These are phyloP conservation scores for Coemansia sp. DNA, from an alignment of 371 early-diverging fungal genomes.

Conservation along the genomic window DNA sequence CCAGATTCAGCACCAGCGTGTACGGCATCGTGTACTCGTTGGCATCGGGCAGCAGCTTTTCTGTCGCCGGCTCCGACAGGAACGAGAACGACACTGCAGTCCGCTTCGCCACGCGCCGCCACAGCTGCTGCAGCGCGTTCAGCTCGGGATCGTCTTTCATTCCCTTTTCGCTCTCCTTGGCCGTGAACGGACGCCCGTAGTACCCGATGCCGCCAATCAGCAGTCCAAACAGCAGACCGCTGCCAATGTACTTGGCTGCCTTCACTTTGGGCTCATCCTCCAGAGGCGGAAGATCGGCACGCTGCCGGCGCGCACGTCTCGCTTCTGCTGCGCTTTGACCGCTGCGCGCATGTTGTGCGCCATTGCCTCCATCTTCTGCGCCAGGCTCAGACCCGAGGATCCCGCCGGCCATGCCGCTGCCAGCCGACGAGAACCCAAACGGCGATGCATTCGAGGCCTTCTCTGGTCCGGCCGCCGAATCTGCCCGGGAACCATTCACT, in stretches of 20 bases:
- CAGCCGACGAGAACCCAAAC: slow-evolving; percentile 44
- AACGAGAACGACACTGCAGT: slow-evolving; percentile 28
- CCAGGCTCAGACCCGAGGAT: slow-evolving; percentile 26
- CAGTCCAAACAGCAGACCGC: slow-evolving; percentile 47
- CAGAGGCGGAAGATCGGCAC: slow-evolving; percentile 50
- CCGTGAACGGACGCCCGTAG: slow-evolving; percentile 45
- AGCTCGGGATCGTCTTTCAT: slow-evolving; percentile 40
- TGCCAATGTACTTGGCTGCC: slow-evolving; percentile 43
- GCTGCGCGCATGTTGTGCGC: slow-evolving; percentile 17
- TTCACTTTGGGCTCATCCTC: slow-evolving; percentile 46
- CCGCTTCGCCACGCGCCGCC: slow-evolving; percentile 35
- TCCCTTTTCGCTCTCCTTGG: slow-evolving; percentile 40
- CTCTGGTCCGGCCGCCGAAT: background rate
- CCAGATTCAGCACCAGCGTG: slow-evolving; percentile 91
- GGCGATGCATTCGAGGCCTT: slow-evolving; percentile 26
- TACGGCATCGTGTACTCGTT: slow-evolving; percentile 75
- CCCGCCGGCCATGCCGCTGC: slow-evolving; percentile 43
- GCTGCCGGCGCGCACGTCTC: slow-evolving; percentile 50
- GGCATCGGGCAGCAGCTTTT: slow-evolving; percentile 87
- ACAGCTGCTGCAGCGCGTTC: slow-evolving; percentile 36
- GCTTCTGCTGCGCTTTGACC: slow-evolving; percentile 47
- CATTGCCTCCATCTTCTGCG: slow-evolving; percentile 8
- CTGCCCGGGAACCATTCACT: background rate
- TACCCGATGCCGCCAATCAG: slow-evolving; percentile 50
- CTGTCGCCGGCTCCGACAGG: slow-evolving; percentile 66